Evolutionary conservation across 306 rosid genomes (phyloP).

Genomic region (Ochetophila trinervis): DNA sequence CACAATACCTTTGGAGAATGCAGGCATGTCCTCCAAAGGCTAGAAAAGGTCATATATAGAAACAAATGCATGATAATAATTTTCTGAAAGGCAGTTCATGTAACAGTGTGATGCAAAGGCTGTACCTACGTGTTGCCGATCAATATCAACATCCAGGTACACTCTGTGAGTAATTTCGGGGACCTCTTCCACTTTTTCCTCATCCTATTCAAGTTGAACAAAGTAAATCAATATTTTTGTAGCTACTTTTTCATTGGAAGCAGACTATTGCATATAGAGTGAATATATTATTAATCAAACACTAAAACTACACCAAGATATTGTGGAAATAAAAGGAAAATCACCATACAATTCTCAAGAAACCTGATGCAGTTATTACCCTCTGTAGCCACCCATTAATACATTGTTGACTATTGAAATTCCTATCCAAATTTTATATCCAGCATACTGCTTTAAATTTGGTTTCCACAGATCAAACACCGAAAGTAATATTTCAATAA

Average conservation of each 20-base stretch:
- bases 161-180: constrained; percentile 84
- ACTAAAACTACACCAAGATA: background rate
- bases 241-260: background rate
- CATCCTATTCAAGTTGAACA: constrained; percentile 38
- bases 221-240: background rate
- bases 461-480: no score
- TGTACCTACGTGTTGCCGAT: constrained; percentile 61
- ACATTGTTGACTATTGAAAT: no score
- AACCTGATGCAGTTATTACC: no score
- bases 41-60: background rate
- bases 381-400: no score
- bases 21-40: background rate
- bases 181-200: constrained; percentile 52
- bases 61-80: background rate
- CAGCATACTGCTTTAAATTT: no score
- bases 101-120: background rate
- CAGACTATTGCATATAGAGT: background rate
- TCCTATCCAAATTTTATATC: no score
- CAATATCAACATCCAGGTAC: constrained; percentile 76
- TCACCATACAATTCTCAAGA: no score
- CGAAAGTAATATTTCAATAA: no score
- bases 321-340: no score
- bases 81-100: background rate
- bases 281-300: background rate
- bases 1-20: background rate